Base-by-base conservation (phyloP, 768 basidiomycete species). In the Mycena crocata region DNA sequence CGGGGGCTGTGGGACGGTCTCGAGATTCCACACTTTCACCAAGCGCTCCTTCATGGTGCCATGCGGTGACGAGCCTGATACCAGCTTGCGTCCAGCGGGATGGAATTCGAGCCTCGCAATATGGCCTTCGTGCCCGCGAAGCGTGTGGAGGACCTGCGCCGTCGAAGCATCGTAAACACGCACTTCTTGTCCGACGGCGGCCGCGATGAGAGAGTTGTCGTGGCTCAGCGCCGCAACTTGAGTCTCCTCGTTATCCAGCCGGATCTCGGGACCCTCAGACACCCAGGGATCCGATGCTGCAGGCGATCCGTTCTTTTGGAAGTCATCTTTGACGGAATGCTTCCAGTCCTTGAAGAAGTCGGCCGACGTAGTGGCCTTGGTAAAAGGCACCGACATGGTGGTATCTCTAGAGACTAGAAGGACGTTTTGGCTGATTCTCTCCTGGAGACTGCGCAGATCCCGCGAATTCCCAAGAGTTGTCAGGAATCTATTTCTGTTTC, bases 121-220 rank as follows among this genome's bases (percentile, higher is more conserved):
- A 5, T 55, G 8, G 17, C 62, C 44, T 14, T 44, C 24, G 50
- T 62, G 50, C 21, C 60, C 60, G 0, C 32, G 40, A 15, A 56
- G 31, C 19, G 51, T 62, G 24, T 37, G 60, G 24, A 62, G 49
- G 23, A 55, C 52, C 26, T 48, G 42, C 12, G 28, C 28, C 12
- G 62, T 55, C 14, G 54, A 31, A 12, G 24, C 44, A 14, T 63
- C 62, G 54, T 55, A 63, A 8, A 63, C 52, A 28, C 42, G 45
- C 32, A 56, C 40, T 7, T 63, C 45, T 24, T 6, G 5, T 9
- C 34, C 52, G 14, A 40, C 45, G 15, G 15, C 62, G 12, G 21
- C 44, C 21, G 62, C 62, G 19, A 63, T 21, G 6, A 56, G 26
- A 2, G 62, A 0, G 17, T 39, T 40, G 62, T 63, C 32, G 24